Conservation (phyloP, 768 basidiomycete genomes). For the Nidularia sp. region DNA sequence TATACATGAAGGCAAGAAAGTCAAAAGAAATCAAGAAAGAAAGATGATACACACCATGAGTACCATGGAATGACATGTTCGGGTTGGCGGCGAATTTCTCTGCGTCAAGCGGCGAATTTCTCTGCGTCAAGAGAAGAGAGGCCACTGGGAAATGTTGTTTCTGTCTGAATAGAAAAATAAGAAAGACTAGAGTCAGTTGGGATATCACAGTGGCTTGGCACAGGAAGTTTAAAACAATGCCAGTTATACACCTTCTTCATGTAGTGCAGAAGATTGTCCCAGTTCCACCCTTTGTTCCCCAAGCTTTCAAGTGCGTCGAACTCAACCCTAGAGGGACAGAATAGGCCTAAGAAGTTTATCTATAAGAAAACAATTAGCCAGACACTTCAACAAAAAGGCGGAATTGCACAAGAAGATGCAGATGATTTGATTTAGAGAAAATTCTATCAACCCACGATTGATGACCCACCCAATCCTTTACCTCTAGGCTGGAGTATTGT, state of each 20-base stretch:
- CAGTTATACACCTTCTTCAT: conserved; percentile 13
- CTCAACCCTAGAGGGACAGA: conserved; percentile 5
- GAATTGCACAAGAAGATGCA: no score
- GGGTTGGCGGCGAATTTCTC: not conserved
- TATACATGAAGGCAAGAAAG: not conserved
- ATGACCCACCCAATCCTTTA: no score
- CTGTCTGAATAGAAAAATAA: not conserved
- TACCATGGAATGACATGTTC: not conserved
- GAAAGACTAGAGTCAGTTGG: no score
- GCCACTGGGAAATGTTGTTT: not conserved
- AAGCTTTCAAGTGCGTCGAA: conserved; percentile 9
- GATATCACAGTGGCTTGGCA: no score
- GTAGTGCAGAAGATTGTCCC: conserved; percentile 8
- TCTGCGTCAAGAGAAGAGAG: not conserved
- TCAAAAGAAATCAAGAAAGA: not conserved
- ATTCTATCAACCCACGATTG: no score
- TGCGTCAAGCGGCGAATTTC: no score
- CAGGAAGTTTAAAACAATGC: no score
- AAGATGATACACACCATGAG: not conserved
- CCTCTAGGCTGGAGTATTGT: no score
- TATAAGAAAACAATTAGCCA: no score
- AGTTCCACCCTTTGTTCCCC: conserved; percentile 14
- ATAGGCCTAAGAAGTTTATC: conserved; percentile 4
- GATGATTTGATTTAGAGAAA: no score
- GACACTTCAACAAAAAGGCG: no score